Evolutionary conservation across 106 monocot species (phyloP).

Genomic region (Dendrobium huoshanense): DNA sequence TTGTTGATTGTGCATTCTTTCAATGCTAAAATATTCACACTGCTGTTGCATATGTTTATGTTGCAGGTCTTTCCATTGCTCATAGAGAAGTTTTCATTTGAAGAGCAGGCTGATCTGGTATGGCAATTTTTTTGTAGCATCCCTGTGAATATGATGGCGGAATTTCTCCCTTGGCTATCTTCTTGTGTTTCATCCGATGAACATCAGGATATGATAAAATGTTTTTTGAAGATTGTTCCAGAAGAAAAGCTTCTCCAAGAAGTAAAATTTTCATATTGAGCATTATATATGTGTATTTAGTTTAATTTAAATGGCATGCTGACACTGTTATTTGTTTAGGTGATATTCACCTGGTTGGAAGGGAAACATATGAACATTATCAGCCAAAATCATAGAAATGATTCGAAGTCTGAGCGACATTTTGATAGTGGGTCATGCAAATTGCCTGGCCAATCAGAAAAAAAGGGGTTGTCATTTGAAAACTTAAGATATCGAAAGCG

Average conservation of each 20-base stretch:
- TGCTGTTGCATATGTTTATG: not conserved
- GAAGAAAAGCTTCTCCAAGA: conserved; percentile 89
- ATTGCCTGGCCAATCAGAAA: conserved; percentile 14
- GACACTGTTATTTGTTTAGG: not conserved
- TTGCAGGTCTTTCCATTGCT: conserved; percentile 92
- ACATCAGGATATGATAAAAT: conserved; percentile 69
- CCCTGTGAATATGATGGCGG: conserved; percentile 88
- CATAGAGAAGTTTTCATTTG: conserved; percentile 83
- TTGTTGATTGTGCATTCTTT: not conserved
- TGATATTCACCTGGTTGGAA: conserved; percentile 82
- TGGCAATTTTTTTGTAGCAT: conserved; percentile 99
- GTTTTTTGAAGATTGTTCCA: conserved; percentile 79
- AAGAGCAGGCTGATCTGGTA: conserved; percentile 89
- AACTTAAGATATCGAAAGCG: conserved; percentile 55
- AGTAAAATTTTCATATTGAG: conserved; percentile 22
- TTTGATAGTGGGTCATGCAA: conserved; percentile 12
- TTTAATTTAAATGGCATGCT: not conserved
- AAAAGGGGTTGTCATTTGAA: conserved; percentile 22
- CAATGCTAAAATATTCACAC: not conserved
- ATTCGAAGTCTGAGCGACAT: conserved; percentile 1
- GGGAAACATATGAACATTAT: conserved; percentile 26
- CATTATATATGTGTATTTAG: not conserved
- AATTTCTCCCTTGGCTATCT: conserved; percentile 93
- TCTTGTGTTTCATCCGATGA: conserved; percentile 79
- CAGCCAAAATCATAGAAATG: not conserved